Evolutionary conservation across 768 basidiomycete species (phyloP), one percentile per base, ranked within the genome.

Genomic region (Agaricus blazei): DNA sequence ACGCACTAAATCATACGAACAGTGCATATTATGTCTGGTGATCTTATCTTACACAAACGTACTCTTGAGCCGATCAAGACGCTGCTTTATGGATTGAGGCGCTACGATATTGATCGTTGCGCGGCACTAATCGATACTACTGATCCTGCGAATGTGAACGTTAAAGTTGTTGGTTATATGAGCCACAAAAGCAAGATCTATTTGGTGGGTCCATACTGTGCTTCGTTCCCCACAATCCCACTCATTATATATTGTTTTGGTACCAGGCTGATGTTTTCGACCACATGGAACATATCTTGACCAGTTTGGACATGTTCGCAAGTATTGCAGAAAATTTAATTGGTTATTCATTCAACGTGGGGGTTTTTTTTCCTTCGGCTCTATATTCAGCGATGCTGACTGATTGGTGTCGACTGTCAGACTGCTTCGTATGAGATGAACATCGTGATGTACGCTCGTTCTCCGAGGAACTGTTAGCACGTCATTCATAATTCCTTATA

Each of bases 11-110:
- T n/a, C 27, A 34, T 34, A n/a, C 34, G 40, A 12, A 4, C 11
- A 87, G 86, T 91, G 42, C 88, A 90, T 62, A 87, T 91, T 54
- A 74, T 89, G 19, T 84, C 84, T 42, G 87, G 85, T 14, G 87
- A 91, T 61, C 75, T 91, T 3, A 84, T 83, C 54, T 69, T 88
- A 46, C 84, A 87, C 65, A 88, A 87, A 63, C 80, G 87, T 19
- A 87, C 87, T 2, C 74, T 89, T 12, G 84, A 83, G 37, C 88
- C 88, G 0, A 78, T 91, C 62, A 86, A 81, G 62, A 80, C 82
- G 0, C 70, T 90, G 56, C 73, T 91, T 26, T 85, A 85, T 60
- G 83, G 86, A 9, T 66, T 91, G 28, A 72, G 87, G 34, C 70
- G 82, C 50, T 88, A 89, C 61, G 88, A 91, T 59, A 70, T 81